Evolutionary conservation across 2,329 filamentous ascomycete genomes (phyloP), one percentile per base, ranked within the genome.

Genomic region (Sphaerulina vaccinii): DNA sequence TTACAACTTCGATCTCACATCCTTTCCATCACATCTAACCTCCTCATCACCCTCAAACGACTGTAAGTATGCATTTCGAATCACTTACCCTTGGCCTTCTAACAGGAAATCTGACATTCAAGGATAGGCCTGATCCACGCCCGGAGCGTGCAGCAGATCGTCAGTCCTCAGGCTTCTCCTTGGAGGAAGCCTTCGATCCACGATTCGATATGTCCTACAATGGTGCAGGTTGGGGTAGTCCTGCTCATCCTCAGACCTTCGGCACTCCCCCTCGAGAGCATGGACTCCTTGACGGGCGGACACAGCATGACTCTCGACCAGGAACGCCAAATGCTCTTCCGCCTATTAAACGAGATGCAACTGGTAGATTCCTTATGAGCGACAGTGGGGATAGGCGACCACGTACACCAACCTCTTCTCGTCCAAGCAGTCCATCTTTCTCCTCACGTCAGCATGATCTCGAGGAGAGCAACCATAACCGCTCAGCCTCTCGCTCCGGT

Each of bases 51-150:
- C 27, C 27, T 13, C 27, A 27, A 27, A 21, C 36, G 18, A 40
- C 15, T 29, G 35, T 39, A 40, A 51, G 49, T 33, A 40, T 49
- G 45, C 13, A 33, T 13, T 18, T 21, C 18, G n/a, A 35, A n/a
- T 21, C 24, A 21, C 45, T 49, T 21, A 9, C 35, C 16, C 42
- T 27, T 13, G 32, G 43, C 24, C 8, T 11, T 7, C 11, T 46
- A 16, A 41, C 36, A 1, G 45, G 24, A n/a, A 22, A 22, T 19
- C 45, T 49, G 13, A 49, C 15, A 21, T 24, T 49, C 15, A 49
- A 32, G 18, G 45, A 49, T 41, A 37, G 24, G 19, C 18, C 36
- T 23, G 36, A 33, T 27, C 18, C 45, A 21, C 45, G 36, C 45
- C 45, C 38, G 36, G 45, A 39, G 44, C 44, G 44, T 47, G 44